Conservation (phyloP, 2,329 filamentous ascomycete species). For the Kalmusia sp. region DNA sequence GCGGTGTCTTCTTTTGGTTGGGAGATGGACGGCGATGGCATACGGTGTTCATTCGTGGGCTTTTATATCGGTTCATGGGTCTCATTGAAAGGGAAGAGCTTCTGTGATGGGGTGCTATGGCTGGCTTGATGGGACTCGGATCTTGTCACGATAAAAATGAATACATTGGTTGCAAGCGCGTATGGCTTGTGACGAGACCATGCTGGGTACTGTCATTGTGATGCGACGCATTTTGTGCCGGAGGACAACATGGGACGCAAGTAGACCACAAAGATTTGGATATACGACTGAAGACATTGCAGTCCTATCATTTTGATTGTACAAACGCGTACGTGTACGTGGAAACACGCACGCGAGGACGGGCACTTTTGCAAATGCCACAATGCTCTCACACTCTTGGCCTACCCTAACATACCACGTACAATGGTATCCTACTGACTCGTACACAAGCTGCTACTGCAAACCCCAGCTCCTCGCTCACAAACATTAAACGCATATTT, state of each 20-base stretch:
- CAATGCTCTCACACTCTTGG: background rate
- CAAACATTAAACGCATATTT: constrained; percentile 20
- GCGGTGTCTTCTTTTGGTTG: constrained; percentile 18
- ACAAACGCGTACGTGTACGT: too few relatives aligned
- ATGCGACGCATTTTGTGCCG: too few relatives aligned
- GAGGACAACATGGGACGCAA: too few relatives aligned
- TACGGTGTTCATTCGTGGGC: constrained; percentile 47
- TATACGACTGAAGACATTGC: too few relatives aligned
- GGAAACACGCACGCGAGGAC: too few relatives aligned
- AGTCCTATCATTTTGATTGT: too few relatives aligned
- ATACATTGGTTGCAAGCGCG: constrained; percentile 47
- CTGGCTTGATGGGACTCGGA: constrained; percentile 32
- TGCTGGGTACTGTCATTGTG: background rate
- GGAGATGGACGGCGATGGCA: constrained; percentile 26
- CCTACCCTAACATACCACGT: background rate
- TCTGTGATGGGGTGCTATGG: constrained; percentile 33
- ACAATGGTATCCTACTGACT: constrained; percentile 1
- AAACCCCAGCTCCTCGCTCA: constrained; percentile 14
- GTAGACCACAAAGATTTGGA: too few relatives aligned
- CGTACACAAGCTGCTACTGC: background rate
- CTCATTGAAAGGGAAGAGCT: constrained; percentile 31
- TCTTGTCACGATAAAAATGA: constrained; percentile 51
- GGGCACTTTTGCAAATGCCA: too few relatives aligned
- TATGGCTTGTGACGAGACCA: constrained; percentile 15
- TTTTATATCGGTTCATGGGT: constrained; percentile 40